Percentiles rank a stretch among this genome's conserved stretches.
These are phyloP conservation scores for Candida silvicultrix DNA, from an alignment of 805 yeast genomes.

Conservation along the genomic window DNA sequence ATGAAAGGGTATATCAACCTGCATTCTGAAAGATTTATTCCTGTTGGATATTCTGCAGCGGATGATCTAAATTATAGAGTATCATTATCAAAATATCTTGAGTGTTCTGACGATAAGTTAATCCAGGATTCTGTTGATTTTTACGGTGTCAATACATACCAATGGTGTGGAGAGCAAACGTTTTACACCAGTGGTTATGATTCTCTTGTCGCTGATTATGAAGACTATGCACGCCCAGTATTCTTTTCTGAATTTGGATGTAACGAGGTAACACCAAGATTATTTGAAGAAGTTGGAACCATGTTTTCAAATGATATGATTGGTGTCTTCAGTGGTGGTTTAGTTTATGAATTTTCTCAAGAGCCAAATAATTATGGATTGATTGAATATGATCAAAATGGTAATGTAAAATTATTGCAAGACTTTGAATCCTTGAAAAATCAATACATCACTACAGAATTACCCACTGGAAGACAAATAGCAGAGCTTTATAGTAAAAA, in stretches of 20 bases:
- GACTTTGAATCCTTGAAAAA: constrained; percentile 54
- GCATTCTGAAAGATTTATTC: constrained; percentile 61
- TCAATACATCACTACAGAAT: constrained; percentile 34
- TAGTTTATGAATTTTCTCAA: constrained; percentile 85
- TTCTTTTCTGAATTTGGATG: constrained; percentile 93
- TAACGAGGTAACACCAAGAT: constrained; percentile 72
- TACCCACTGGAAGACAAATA: constrained; percentile 23
- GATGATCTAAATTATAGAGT: constrained; percentile 78
- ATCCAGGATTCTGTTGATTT: constrained; percentile 64
- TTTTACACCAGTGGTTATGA: constrained; percentile 73
- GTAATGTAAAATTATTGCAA: constrained; percentile 40
- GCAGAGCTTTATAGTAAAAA: constrained; percentile 18
- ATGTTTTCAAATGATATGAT: constrained; percentile 71
- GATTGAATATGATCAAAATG: constrained; percentile 48
- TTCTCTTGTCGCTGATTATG: constrained; percentile 64
- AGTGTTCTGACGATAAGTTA: constrained; percentile 52
- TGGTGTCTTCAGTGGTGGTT: constrained; percentile 77
- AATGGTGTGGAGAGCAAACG: constrained; percentile 95
- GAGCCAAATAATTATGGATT: constrained; percentile 80
- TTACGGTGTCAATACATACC: constrained; percentile 91
- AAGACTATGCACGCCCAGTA: constrained; percentile 64
- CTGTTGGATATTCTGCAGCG: constrained; percentile 96
- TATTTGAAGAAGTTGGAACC: constrained; percentile 68
- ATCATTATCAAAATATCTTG: constrained; percentile 73
- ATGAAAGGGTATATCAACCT: constrained; percentile 62